Percentiles rank a stretch among this genome's conserved stretches.
phyloP scores from a whole-genome alignment of 2,329 filamentous ascomycete genomes.

The Cercospora sp. region DNA sequence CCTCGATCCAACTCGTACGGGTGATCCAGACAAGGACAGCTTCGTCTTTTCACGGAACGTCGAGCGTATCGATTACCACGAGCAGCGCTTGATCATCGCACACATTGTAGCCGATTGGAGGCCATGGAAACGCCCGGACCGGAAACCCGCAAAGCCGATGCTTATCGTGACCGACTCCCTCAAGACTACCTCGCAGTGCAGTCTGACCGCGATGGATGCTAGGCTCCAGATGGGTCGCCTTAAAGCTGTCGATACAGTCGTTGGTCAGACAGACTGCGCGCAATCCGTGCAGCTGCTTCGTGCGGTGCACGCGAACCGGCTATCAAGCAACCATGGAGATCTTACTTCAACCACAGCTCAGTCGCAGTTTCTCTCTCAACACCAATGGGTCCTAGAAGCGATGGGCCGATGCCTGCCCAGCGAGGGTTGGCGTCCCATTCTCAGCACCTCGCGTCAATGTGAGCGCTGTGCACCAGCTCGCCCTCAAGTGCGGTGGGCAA shows the following conservation, averaged over 20 bases:
- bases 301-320: neutral
- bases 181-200: neutral
- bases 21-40: conserved; percentile 49
- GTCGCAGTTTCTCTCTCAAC: conserved; percentile 12
- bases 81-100: conserved; percentile 50
- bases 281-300: conserved; percentile 13
- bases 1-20: conserved; percentile 56
- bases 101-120: conserved; percentile 51
- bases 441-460: conserved; percentile 12
- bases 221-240: neutral
- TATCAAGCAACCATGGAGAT: neutral
- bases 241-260: neutral
- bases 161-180: conserved; percentile 18
- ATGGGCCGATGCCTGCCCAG: conserved; percentile 29
- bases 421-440: conserved; percentile 25
- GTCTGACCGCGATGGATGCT: neutral
- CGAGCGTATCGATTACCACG: conserved; percentile 49
- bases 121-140: conserved; percentile 34
- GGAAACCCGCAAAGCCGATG: neutral
- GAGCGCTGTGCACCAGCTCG: conserved; percentile 42
- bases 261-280: conserved; percentile 4
- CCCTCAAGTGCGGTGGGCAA: conserved; percentile 44
- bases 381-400: conserved; percentile 29
- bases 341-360: neutral
- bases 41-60: conserved; percentile 60